phyloP scores from a whole-genome alignment of 2,329 filamentous ascomycete genomes.

The Fonsecaea nubica region DNA sequence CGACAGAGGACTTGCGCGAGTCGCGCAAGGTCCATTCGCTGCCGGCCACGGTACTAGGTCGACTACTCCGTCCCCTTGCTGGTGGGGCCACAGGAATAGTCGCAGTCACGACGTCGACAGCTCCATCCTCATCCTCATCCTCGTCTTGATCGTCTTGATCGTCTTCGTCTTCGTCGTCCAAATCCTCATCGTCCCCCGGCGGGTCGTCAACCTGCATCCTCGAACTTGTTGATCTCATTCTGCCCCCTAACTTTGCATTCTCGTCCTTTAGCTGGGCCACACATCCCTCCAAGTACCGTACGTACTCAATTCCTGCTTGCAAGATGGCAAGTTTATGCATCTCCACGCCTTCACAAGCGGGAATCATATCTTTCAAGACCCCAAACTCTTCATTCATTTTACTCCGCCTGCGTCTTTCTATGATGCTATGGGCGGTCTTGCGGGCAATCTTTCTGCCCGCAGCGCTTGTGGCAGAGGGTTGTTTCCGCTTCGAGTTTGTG shows the following conservation, averaged over 20 bases:
- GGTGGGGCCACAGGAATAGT: constrained; percentile 6
- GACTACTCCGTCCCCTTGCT: constrained; percentile 14
- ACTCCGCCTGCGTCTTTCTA: constrained; percentile 84
- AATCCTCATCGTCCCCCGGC: constrained; percentile 26
- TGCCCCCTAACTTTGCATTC: constrained; percentile 26
- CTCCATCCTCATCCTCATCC: constrained; percentile 16
- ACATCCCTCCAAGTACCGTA: constrained; percentile 91
- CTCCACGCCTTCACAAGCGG: constrained; percentile 87
- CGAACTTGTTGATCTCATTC: neutral
- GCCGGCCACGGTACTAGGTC: constrained; percentile 2
- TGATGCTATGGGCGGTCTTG: constrained; percentile 95
- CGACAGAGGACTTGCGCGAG: constrained; percentile 29
- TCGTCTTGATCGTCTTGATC: constrained; percentile 26
- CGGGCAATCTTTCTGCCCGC: constrained; percentile 93
- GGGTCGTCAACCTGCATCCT: constrained; percentile 15
- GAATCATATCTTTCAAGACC: constrained; percentile 92
- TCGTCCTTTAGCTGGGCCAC: constrained; percentile 73
- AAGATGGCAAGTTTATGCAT: constrained; percentile 98
- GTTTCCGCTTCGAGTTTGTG: constrained; percentile 72
- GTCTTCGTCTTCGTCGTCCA: constrained; percentile 12
- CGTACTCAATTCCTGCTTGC: constrained; percentile 95
- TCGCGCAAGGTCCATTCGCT: constrained; percentile 34
- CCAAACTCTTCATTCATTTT: constrained; percentile 99
- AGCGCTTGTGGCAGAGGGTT: constrained; percentile 75
- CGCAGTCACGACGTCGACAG: constrained; percentile 20